Conservation (phyloP, 2,329 filamentous ascomycete species). For the Fusarium sulawesiense region DNA sequence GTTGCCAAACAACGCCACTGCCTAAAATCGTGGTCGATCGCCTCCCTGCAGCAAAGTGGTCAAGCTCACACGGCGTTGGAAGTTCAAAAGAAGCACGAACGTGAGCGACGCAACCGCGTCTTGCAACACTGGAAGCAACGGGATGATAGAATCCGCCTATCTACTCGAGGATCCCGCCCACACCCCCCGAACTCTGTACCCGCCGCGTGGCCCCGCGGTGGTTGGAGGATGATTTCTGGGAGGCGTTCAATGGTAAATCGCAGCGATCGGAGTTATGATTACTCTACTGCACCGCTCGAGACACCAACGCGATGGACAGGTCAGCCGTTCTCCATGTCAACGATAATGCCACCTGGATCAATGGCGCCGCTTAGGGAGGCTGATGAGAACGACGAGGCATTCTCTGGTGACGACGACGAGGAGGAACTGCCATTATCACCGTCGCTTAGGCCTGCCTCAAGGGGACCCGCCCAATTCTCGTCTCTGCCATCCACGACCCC, state of each 20-base stretch:
- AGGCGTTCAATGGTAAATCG: conserved; percentile 42
- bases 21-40: conserved; percentile 54
- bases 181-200: conserved; percentile 32
- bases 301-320: conserved; percentile 63
- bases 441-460: conserved; percentile 35
- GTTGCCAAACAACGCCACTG: conserved; percentile 48
- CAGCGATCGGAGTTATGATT: conserved; percentile 36
- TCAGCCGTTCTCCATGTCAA: conserved; percentile 52
- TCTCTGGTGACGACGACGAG: conserved; percentile 46
- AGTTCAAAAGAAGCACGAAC: conserved; percentile 49
- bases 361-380: conserved; percentile 50
- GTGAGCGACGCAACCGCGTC: conserved; percentile 48
- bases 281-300: conserved; percentile 45
- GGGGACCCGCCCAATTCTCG: conserved; percentile 34
- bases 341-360: conserved; percentile 43
- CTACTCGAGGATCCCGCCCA: conserved; percentile 7
- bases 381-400: conserved; percentile 45
- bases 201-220: conserved; percentile 38
- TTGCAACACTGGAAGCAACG: conserved; percentile 50
- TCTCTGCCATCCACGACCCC: conserved; percentile 57
- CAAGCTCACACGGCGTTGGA: conserved; percentile 53
- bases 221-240: conserved; percentile 44
- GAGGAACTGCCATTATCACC: conserved; percentile 34
- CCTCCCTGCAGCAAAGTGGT: conserved; percentile 52
- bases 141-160: conserved; percentile 28